Conservation (phyloP, 306 rosid genomes). For the Vigna unguiculata region DNA sequence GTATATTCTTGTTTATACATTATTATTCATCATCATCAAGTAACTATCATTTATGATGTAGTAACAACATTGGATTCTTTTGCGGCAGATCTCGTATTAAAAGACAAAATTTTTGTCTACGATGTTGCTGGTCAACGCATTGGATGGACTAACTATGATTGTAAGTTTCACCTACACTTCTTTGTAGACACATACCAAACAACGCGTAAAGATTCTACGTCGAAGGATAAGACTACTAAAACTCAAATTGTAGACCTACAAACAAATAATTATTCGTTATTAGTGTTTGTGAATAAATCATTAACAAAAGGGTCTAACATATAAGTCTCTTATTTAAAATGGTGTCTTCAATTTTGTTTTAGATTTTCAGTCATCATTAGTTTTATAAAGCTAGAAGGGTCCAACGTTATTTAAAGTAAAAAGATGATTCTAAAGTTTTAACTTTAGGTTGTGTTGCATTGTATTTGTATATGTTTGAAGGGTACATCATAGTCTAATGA, state of each 20-base stretch:
- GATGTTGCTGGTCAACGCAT: conserved; percentile 82
- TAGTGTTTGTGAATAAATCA: neutral
- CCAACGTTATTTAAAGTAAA: neutral
- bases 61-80: conserved; percentile 24
- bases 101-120: conserved; percentile 85
- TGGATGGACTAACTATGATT: conserved; percentile 92
- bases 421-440: neutral
- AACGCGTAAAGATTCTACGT: neutral
- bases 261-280: neutral
- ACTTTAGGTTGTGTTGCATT: neutral
- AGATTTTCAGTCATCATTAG: neutral
- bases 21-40: neutral
- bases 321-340: too few species aligned
- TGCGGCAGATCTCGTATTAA: conserved; percentile 82
- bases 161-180: conserved; percentile 63
- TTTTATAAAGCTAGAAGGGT: neutral
- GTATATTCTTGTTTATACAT: neutral
- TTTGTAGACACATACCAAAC: neutral
- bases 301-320: too few species aligned
- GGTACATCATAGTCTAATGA: conserved; percentile 21
- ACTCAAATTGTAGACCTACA: neutral
- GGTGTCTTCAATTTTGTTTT: too few species aligned
- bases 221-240: neutral
- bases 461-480: neutral
- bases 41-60: neutral